Percentiles rank a stretch among this genome's conserved stretches.
These are phyloP conservation scores for Termitomyces sp. DNA, from an alignment of 768 basidiomycete genomes.

Conservation along the genomic window DNA sequence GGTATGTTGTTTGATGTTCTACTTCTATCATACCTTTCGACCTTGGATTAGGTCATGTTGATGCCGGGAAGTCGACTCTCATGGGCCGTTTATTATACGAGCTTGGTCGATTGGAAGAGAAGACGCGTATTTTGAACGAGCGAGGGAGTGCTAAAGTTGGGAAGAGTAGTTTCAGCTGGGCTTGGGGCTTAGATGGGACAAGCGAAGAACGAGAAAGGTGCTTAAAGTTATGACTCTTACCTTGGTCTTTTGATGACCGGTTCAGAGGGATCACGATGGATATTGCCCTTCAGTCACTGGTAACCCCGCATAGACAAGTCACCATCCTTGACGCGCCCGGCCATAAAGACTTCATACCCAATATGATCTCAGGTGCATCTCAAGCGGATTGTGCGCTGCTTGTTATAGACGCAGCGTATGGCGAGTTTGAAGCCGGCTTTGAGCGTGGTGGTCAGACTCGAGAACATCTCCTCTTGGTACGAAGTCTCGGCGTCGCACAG, in stretches of 20 bases:
- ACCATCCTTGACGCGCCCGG: constrained; percentile 98
- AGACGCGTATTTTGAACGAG: constrained; percentile 78
- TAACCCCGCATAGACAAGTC: constrained; percentile 70
- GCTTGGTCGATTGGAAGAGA: constrained; percentile 82
- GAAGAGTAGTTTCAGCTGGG: constrained; percentile 96
- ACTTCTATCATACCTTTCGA: not conserved
- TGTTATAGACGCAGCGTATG: constrained; percentile 84
- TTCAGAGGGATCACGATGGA: constrained; percentile 96
- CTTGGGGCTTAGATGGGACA: constrained; percentile 94
- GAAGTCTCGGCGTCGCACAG: constrained; percentile 89
- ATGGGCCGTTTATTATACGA: constrained; percentile 96
- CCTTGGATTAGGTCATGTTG: constrained; percentile 76
- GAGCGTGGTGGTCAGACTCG: constrained; percentile 92
- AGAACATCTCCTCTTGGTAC: constrained; percentile 87
- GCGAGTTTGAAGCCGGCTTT: constrained; percentile 96
- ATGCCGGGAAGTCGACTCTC: constrained; percentile 96
- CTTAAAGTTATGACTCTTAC: not conserved
- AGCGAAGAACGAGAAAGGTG: constrained; percentile 88
- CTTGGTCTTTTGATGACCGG: constrained; percentile 6
- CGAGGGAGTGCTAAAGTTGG: constrained; percentile 85
- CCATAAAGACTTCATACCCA: constrained; percentile 96
- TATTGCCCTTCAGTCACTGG: constrained; percentile 76
- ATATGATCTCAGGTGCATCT: constrained; percentile 98
- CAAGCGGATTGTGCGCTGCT: constrained; percentile 95
- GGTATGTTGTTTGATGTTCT: constrained; percentile 41